These are phyloP conservation scores for Saccharomyces kudriavzevii DNA, from an alignment of 805 yeast species.

Conservation along the genomic window DNA sequence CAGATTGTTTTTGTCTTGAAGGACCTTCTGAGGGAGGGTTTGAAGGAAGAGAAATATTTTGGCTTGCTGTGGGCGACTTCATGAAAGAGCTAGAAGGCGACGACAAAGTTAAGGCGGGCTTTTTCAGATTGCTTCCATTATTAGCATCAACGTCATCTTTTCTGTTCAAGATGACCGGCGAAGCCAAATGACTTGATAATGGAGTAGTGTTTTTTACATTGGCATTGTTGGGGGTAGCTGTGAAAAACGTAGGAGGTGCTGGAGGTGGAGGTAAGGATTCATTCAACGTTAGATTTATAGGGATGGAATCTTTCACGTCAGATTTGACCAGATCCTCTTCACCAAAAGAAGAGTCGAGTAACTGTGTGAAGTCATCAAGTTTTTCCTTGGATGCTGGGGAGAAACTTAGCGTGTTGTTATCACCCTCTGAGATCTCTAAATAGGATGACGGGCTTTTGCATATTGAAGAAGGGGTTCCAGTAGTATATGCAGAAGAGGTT, in stretches of 20 bases:
- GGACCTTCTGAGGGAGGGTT: neutral
- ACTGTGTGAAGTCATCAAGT: constrained; percentile 20
- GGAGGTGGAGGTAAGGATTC: constrained; percentile 11
- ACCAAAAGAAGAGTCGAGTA: constrained; percentile 21
- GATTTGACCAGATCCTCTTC: constrained; percentile 6
- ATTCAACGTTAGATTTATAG: neutral
- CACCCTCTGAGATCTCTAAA: neutral
- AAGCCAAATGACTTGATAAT: constrained; percentile 11
- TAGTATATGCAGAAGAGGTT: neutral
- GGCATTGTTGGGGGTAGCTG: neutral
- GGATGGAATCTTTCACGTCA: neutral
- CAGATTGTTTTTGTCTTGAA: neutral
- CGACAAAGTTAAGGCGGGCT: constrained; percentile 2
- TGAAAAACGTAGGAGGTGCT: constrained; percentile 4
- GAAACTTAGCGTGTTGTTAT: constrained; percentile 10
- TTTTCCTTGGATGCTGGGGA: constrained; percentile 27
- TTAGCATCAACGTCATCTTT: constrained; percentile 1
- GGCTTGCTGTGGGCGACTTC: neutral
- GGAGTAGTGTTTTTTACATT: constrained; percentile 5
- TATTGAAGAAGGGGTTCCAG: neutral
- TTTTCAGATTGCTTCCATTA: constrained; percentile 1
- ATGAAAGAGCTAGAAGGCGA: constrained; percentile 1
- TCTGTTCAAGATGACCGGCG: constrained; percentile 18
- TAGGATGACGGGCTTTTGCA: constrained; percentile 3
- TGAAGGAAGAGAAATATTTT: neutral